Conservation (phyloP, 2,329 filamentous ascomycete genomes). For the Fusarium nygamai region DNA sequence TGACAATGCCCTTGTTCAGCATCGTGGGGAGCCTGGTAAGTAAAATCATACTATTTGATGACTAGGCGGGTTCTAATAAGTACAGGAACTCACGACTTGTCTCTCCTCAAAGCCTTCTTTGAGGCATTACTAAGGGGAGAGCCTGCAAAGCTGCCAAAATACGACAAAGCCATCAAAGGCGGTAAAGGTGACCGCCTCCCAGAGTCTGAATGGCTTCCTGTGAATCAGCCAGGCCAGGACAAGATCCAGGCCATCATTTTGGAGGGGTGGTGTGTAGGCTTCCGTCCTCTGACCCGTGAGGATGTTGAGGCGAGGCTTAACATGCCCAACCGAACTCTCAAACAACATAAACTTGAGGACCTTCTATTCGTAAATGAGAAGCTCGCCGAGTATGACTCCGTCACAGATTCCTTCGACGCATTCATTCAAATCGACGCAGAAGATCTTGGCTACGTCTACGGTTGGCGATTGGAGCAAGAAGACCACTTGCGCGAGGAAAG, state of each 20-base stretch:
- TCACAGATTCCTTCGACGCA: constrained; percentile 62
- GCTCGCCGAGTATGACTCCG: constrained; percentile 57
- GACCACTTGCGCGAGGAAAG: constrained; percentile 70
- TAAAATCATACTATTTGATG: background rate
- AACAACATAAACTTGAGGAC: constrained; percentile 59
- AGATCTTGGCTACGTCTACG: constrained; percentile 79
- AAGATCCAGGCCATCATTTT: constrained; percentile 76
- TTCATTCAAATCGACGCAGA: constrained; percentile 75
- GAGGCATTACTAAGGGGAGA: constrained; percentile 60
- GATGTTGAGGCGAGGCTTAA: constrained; percentile 63
- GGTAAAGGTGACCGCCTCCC: constrained; percentile 81
- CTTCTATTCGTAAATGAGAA: constrained; percentile 61
- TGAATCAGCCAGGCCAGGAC: constrained; percentile 61
- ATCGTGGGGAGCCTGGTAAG: constrained; percentile 80
- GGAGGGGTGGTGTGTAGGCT: constrained; percentile 93
- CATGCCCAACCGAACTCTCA: constrained; percentile 60
- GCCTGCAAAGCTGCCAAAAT: constrained; percentile 72
- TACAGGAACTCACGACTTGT: constrained; percentile 75
- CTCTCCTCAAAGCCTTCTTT: constrained; percentile 72
- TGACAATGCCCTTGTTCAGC: constrained; percentile 79
- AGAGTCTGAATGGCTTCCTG: constrained; percentile 66
- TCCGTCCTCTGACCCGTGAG: constrained; percentile 68
- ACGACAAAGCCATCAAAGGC: constrained; percentile 82
- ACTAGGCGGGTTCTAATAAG: background rate
- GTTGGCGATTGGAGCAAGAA: constrained; percentile 87